A percentile compares a stretch with the other conserved stretches of the same genome.
Conservation (phyloP, 2,329 filamentous ascomycete species). For the Bertia moriformis region DNA sequence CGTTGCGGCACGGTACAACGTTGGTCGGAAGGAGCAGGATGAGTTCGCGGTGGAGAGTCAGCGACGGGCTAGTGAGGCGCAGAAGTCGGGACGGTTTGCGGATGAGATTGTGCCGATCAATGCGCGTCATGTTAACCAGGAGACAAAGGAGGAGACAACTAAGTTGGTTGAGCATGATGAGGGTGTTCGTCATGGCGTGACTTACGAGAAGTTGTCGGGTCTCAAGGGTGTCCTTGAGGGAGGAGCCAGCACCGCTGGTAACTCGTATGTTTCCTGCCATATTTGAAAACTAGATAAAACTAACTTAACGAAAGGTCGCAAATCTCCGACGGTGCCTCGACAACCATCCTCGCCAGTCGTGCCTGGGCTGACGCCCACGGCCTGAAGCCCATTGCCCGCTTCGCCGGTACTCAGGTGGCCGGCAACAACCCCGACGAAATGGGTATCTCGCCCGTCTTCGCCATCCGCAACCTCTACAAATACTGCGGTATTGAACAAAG, state of each 20-base stretch:
- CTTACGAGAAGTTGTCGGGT: slow-evolving; percentile 38
- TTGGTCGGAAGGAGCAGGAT: slow-evolving; percentile 45
- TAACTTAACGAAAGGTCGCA: slow-evolving; percentile 24
- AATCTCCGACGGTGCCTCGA: slow-evolving; percentile 50
- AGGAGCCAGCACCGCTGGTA: slow-evolving; percentile 48
- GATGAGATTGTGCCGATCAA: slow-evolving; percentile 45
- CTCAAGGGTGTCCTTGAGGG: slow-evolving; percentile 48
- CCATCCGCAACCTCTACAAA: slow-evolving; percentile 47
- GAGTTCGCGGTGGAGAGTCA: slow-evolving; percentile 46
- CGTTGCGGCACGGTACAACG: slow-evolving; percentile 45
- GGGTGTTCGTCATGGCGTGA: slow-evolving; percentile 43
- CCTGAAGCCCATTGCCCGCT: slow-evolving; percentile 48
- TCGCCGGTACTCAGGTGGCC: slow-evolving; percentile 46
- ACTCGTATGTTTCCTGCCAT: slow-evolving; percentile 16
- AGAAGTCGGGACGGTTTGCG: slow-evolving; percentile 42
- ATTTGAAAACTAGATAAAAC: background rate
- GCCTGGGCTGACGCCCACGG: slow-evolving; percentile 45
- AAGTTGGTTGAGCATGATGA: slow-evolving; percentile 43
- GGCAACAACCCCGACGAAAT: slow-evolving; percentile 55
- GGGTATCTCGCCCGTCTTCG: slow-evolving; percentile 51
- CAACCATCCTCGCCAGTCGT: slow-evolving; percentile 47
- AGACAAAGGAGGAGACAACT: slow-evolving; percentile 16
- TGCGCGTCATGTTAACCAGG: slow-evolving; percentile 19
- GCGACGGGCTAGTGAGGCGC: slow-evolving; percentile 41
- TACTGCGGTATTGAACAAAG: slow-evolving; percentile 37